These are phyloP conservation scores for Corchorus capsularis DNA, from an alignment of 345 rosid species.

Conservation along the genomic window DNA sequence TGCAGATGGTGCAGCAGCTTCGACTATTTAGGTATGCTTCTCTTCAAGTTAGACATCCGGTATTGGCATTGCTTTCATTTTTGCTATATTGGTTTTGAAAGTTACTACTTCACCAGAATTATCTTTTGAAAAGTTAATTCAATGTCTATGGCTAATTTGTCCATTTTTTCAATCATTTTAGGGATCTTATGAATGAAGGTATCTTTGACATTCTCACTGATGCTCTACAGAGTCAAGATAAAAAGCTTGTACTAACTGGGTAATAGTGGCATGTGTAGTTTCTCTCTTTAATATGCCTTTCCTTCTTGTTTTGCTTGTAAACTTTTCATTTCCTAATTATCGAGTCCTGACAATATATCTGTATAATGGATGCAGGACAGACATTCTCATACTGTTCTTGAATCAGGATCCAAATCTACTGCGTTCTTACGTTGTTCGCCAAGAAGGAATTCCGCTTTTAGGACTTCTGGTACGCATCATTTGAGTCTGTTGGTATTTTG, in stretches of 20 bases:
- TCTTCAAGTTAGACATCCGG: slow-evolving; percentile 18
- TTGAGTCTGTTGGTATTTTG: slow-evolving; percentile 4
- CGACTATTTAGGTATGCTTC: slow-evolving; percentile 67
- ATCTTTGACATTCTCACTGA: slow-evolving; percentile 75
- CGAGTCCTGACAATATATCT: slow-evolving; percentile 27
- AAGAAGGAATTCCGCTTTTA: slow-evolving; percentile 74
- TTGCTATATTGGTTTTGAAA: neutral
- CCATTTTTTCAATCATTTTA: slow-evolving; percentile 31
- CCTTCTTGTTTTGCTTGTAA: neutral
- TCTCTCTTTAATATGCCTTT: slow-evolving; percentile 11
- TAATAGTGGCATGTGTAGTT: slow-evolving; percentile 32
- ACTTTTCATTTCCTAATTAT: neutral
- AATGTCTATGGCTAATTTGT: slow-evolving; percentile 12
- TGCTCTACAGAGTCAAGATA: slow-evolving; percentile 70
- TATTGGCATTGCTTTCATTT: neutral
- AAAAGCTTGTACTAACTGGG: slow-evolving; percentile 88
- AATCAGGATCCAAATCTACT: slow-evolving; percentile 73
- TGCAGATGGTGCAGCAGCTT: slow-evolving; percentile 90
- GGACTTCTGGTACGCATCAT: slow-evolving; percentile 75
- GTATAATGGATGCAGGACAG: slow-evolving; percentile 87
- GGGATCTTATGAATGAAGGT: slow-evolving; percentile 81
- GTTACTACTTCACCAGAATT: neutral
- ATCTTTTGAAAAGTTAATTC: neutral
- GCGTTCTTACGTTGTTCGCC: slow-evolving; percentile 68
- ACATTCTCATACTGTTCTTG: slow-evolving; percentile 81